These are phyloP conservation scores for Dysphania ambrosioides DNA, from an alignment of 148 eudicot genomes.

Conservation along the genomic window DNA sequence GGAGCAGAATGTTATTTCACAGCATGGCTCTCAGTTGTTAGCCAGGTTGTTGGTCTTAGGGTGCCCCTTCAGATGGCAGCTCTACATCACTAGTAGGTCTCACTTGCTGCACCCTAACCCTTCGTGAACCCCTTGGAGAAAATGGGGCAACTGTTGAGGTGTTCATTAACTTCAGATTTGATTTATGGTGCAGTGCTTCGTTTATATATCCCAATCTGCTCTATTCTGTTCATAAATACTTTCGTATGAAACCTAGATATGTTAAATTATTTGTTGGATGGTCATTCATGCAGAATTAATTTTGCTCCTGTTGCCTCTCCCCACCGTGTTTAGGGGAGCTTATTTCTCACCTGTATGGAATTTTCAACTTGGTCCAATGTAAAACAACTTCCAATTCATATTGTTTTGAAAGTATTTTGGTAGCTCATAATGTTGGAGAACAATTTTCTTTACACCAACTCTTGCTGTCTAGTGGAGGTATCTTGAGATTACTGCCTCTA, in stretches of 20 bases:
- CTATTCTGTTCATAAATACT: background rate
- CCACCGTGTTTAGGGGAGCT: background rate
- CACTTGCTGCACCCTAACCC: background rate
- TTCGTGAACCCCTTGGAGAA: background rate
- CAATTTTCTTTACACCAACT: too few relatives aligned
- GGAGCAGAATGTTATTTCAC: conserved; percentile 45
- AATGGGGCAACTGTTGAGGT: background rate
- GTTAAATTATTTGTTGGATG: background rate
- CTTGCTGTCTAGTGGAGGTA: background rate
- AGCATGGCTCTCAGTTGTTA: conserved; percentile 84
- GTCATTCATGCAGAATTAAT: background rate
- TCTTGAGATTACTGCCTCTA: too few relatives aligned
- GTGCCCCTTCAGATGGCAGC: conserved; percentile 58
- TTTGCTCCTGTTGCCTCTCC: background rate
- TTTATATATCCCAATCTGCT: background rate
- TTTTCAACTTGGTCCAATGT: background rate
- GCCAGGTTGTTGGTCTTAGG: conserved; percentile 78
- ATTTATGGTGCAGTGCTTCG: background rate
- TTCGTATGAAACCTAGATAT: background rate
- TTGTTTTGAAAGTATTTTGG: too few relatives aligned
- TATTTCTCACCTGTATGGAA: background rate
- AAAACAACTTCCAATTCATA: too few relatives aligned
- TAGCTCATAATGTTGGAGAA: too few relatives aligned
- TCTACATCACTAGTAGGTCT: conserved; percentile 4
- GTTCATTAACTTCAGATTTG: background rate